Conservation (phyloP, 257 asterid genomes). For the Agastache rugosa region DNA sequence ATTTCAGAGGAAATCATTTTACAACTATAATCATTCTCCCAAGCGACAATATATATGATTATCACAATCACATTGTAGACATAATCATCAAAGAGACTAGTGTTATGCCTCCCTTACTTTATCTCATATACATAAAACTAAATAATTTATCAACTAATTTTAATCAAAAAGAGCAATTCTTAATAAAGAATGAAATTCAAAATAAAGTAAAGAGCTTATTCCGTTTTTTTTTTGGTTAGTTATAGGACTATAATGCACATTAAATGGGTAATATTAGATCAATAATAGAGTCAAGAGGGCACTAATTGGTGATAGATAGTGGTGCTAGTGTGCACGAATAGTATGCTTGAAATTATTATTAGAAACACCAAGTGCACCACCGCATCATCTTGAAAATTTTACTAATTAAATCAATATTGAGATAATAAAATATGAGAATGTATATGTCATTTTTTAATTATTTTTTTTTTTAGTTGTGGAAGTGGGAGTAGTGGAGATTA, state of each 20-base stretch:
- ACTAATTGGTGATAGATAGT: not conserved
- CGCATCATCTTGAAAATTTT: not conserved
- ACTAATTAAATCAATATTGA: not conserved
- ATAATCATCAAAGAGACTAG: not conserved
- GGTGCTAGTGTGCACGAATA: not conserved
- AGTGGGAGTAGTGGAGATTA: too few species aligned
- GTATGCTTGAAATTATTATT: not conserved
- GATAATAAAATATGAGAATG: too few species aligned
- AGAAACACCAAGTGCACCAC: not conserved
- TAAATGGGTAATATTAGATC: not conserved
- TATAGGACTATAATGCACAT: not conserved
- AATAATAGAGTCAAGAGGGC: not conserved
- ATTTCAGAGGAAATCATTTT: too few species aligned
- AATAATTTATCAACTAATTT: too few species aligned
- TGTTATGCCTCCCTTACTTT: not conserved
- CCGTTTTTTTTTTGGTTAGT: not conserved
- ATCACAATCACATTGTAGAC: constrained; percentile 24
- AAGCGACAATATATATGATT: constrained; percentile 24
- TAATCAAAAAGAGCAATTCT: not conserved
- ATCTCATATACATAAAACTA: not conserved
- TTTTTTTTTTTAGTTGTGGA: too few species aligned
- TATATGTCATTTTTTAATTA: too few species aligned
- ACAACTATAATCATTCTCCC: constrained; percentile 26
- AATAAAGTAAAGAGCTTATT: not conserved
- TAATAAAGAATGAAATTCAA: not conserved